Base-by-base conservation (phyloP, 2,329 filamentous ascomycete species). In the Leptographium flavum region DNA sequence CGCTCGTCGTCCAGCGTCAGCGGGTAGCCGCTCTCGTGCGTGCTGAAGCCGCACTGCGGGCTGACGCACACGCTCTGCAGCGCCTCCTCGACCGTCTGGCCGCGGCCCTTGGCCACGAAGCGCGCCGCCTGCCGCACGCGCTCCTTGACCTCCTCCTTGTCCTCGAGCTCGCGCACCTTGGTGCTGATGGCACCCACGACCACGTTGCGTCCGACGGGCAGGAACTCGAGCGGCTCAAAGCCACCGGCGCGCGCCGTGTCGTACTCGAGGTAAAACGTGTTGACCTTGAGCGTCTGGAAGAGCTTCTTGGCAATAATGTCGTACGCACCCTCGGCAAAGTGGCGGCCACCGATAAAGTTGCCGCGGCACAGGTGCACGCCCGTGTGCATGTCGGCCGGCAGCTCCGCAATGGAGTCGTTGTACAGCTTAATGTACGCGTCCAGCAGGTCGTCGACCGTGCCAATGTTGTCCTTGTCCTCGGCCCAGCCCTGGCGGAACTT, bases 41-140 rank as follows among this genome's bases (percentile, higher is more conserved):
- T 84, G 31, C 81, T 83, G 60, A 83, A 83, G 6, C 79, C 80
- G 57, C 80, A 84, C 64, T 86, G 81, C 0, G 82, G 81, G 56
- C 76, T 82, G 17, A 85, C 71, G 45, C 71, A 71, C 40, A 87
- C 64, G 53, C 79, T 74, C 61, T 81, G 71, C 13, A 88, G 65
- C 0, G 81, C 81, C 58, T 86, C 74, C 58, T 84, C 73, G 39
- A 69, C 67, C 2, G 67, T 74, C 62, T 82, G 69, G 10, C 73
- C 73, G 44, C 70, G 77, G 0, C 82, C 83, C 60, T 81, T 70
- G 0, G 81, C 81, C 23, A 87, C 73, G 59, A 77, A 79, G 42
- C 81, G 74, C 3, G 81, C 83, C 0, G 76, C 76, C 49, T 72
- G 63, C 44, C 64, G 61, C 4, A 80, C 71, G 23, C 69, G 66